Percentiles rank a stretch among this genome's conserved stretches.
These are phyloP conservation scores for Tardiomyces depauwii DNA, from an alignment of 1,139 yeast species.

Conservation along the genomic window DNA sequence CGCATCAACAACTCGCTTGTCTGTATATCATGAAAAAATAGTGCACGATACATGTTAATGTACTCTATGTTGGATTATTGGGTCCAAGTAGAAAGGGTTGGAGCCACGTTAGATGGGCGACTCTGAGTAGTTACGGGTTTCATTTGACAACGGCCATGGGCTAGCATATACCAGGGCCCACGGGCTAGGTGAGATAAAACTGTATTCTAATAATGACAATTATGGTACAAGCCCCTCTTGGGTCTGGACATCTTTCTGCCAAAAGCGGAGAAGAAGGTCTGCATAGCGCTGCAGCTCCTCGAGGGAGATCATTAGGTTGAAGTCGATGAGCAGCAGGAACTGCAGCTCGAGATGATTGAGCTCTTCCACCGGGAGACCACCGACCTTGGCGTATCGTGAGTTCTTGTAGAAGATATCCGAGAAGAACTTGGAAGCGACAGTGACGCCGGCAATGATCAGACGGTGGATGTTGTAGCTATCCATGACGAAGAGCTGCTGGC, in stretches of 20 bases:
- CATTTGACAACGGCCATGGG: too few relatives aligned
- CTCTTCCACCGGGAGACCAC: constrained; percentile 92
- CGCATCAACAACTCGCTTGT: constrained; percentile 3
- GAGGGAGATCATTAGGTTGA: constrained; percentile 73
- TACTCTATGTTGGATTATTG: constrained; percentile 3
- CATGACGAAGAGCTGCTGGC: constrained; percentile 69
- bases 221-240: neutral
- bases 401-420: constrained; percentile 94
- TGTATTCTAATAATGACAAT: neutral
- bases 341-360: constrained; percentile 87
- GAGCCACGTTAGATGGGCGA: too few relatives aligned
- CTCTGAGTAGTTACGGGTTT: too few relatives aligned
- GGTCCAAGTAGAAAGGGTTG: too few relatives aligned
- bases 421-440: constrained; percentile 91
- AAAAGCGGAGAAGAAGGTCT: constrained; percentile 70
- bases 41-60: constrained; percentile 3
- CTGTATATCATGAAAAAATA: constrained; percentile 3
- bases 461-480: constrained; percentile 94
- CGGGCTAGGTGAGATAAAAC: too few relatives aligned
- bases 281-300: constrained; percentile 91
- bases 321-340: constrained; percentile 73
- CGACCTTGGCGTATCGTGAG: constrained; percentile 93
- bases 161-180: too few relatives aligned
- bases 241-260: constrained; percentile 47
- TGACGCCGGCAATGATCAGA: constrained; percentile 88